phyloP scores from a whole-genome alignment of 129 eudicot genomes.

The Sambucus nigra region DNA sequence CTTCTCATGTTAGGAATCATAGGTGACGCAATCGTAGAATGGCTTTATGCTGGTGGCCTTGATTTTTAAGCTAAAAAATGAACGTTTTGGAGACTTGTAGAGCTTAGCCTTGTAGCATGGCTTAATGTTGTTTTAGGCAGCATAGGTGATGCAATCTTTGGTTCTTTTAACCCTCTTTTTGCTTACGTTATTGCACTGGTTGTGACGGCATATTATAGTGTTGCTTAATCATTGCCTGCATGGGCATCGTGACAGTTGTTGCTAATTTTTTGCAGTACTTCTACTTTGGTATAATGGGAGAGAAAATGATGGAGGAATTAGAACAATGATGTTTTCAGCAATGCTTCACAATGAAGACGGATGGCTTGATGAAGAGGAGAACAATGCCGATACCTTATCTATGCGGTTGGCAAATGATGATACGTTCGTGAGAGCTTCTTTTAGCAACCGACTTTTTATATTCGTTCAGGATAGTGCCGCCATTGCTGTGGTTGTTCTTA shows the following conservation, averaged over 20 bases:
- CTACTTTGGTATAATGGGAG: constrained; percentile 98
- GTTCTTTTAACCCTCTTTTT: constrained; percentile 86
- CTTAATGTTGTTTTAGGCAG: constrained; percentile 88
- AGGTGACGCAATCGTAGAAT: no score
- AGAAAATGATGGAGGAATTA: constrained; percentile 85
- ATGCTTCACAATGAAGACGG: constrained; percentile 97
- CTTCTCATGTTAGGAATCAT: constrained; percentile 86
- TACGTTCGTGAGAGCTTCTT: no score
- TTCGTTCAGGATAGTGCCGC: no score
- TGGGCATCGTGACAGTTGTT: no score
- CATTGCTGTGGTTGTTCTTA: no score
- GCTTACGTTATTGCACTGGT: constrained; percentile 75
- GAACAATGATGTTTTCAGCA: constrained; percentile 98
- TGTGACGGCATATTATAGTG: constrained; percentile 71
- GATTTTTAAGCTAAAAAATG: constrained; percentile 81
- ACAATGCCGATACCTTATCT: constrained; percentile 83
- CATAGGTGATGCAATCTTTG: constrained; percentile 84
- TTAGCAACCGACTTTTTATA: no score
- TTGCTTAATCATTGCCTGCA: no score
- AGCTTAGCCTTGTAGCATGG: constrained; percentile 93
- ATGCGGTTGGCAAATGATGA: no score
- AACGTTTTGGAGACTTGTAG: constrained; percentile 92
- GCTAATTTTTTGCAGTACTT: no score
- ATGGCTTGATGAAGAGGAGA: constrained; percentile 95
- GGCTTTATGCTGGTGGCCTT: no score